Conservation (phyloP, 768 basidiomycete genomes). For the Lactarius vividus region DNA sequence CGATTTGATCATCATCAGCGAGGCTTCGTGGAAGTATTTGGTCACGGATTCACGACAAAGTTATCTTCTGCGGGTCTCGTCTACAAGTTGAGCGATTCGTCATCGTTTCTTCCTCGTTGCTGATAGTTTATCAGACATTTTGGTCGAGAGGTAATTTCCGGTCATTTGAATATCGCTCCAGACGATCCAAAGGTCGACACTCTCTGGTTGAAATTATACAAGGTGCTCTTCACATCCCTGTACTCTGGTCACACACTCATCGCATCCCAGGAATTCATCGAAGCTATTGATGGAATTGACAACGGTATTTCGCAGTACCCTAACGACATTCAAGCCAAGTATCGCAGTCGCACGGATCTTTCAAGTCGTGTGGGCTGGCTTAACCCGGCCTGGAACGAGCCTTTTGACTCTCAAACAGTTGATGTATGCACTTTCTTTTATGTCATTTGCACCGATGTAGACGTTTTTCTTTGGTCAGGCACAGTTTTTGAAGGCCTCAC, state of each 20-base stretch:
- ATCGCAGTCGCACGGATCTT: conserved; percentile 78
- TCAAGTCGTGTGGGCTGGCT: conserved; percentile 78
- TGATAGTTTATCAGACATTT: conserved; percentile 60
- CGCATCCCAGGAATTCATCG: conserved; percentile 74
- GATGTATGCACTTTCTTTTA: conserved; percentile 54
- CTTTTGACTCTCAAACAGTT: conserved; percentile 55
- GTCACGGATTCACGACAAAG: conserved; percentile 84
- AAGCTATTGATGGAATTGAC: conserved; percentile 92
- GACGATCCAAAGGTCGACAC: conserved; percentile 64
- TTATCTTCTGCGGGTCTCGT: conserved; percentile 89
- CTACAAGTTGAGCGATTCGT: conserved; percentile 69
- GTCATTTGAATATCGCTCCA: conserved; percentile 45
- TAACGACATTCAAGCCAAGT: conserved; percentile 60
- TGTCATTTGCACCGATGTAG: neutral
- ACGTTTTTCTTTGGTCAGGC: conserved; percentile 39
- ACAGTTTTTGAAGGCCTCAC: conserved; percentile 76
- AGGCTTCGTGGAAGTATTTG: conserved; percentile 88
- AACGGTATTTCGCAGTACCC: conserved; percentile 89
- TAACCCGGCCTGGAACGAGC: conserved; percentile 93
- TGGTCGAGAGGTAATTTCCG: conserved; percentile 80
- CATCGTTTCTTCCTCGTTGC: neutral
- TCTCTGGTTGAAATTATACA: conserved; percentile 90
- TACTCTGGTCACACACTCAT: conserved; percentile 19
- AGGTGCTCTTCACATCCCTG: conserved; percentile 40
- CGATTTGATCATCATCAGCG: conserved; percentile 97